Conservation (phyloP, 2,329 filamentous ascomycete genomes). For the Salinomyces thailandicus region DNA sequence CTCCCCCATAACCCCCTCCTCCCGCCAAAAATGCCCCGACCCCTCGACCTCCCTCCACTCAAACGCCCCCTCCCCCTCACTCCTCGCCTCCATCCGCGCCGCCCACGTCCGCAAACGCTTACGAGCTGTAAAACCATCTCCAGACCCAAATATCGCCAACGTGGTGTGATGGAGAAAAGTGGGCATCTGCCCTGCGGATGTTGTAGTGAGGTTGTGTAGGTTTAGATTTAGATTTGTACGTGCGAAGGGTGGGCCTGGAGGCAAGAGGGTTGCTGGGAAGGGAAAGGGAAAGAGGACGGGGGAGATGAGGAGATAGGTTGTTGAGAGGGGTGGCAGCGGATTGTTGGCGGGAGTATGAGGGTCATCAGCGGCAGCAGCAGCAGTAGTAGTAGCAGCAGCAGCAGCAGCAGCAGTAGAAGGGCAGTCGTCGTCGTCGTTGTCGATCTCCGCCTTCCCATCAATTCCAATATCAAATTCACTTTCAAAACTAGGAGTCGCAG, state of each 20-base stretch:
- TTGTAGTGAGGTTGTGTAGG: no score
- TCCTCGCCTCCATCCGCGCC: conserved; percentile 37
- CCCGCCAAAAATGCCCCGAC: conserved; percentile 44
- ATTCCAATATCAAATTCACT: conserved; percentile 24
- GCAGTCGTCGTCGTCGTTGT: no score
- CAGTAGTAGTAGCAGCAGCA: no score
- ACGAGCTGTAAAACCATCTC: conserved; percentile 61
- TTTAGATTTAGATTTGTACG: no score
- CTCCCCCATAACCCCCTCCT: conserved; percentile 28
- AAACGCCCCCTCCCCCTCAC: conserved; percentile 24
- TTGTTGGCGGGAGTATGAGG: conserved; percentile 24
- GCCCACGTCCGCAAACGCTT: conserved; percentile 59
- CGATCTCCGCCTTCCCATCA: conserved; percentile 29
- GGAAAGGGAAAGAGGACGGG: conserved; percentile 38
- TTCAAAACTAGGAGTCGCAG: conserved; percentile 34
- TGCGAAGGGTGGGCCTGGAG: conserved; percentile 20
- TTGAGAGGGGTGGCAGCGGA: neutral
- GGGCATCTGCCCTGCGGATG: conserved; percentile 4
- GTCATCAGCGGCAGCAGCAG: conserved; percentile 33
- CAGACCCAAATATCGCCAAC: conserved; percentile 62
- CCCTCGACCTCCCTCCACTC: conserved; percentile 35
- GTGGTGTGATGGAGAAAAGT: conserved; percentile 43
- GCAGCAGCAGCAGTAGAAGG: no score
- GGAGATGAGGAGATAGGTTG: conserved; percentile 36
- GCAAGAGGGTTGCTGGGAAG: conserved; percentile 26